phyloP scores from a whole-genome alignment of 495 filamentous ascomycete genomes.

The Rostrohypoxylon terebratum region DNA sequence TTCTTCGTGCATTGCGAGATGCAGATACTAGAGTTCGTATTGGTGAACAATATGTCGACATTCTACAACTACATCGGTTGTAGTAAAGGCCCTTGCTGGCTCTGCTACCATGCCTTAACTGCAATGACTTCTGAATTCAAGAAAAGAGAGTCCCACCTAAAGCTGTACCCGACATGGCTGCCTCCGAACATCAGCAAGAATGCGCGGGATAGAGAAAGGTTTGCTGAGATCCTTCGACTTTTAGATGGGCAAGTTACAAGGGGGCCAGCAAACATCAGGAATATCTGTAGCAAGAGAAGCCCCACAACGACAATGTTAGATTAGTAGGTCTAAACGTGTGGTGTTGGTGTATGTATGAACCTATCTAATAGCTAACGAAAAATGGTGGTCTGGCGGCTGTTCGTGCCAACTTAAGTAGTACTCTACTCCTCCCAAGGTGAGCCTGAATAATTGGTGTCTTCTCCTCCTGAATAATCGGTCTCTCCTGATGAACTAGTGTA shows the following conservation, averaged over 20 bases:
- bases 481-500: too few species aligned
- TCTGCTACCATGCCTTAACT: constrained; percentile 16
- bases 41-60: not conserved
- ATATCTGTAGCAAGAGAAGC: not conserved
- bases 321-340: not conserved
- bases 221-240: not conserved
- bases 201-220: not conserved
- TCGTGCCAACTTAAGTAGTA: too few species aligned
- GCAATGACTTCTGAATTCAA: constrained; percentile 2
- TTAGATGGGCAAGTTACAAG: not conserved
- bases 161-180: constrained; percentile 19
- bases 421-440: too few species aligned
- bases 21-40: constrained; percentile 6
- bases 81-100: constrained; percentile 33
- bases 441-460: too few species aligned
- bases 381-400: too few species aligned
- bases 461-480: too few species aligned
- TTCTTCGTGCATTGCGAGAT: constrained; percentile 29
- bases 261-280: not conserved
- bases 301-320: not conserved
- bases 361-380: too few species aligned
- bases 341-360: too few species aligned
- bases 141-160: constrained; percentile 16
- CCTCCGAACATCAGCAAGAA: not conserved
- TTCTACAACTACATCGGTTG: constrained; percentile 33